These are phyloP conservation scores for Apiospora pterosperma DNA, from an alignment of 2,329 filamentous ascomycete genomes.

Conservation along the genomic window DNA sequence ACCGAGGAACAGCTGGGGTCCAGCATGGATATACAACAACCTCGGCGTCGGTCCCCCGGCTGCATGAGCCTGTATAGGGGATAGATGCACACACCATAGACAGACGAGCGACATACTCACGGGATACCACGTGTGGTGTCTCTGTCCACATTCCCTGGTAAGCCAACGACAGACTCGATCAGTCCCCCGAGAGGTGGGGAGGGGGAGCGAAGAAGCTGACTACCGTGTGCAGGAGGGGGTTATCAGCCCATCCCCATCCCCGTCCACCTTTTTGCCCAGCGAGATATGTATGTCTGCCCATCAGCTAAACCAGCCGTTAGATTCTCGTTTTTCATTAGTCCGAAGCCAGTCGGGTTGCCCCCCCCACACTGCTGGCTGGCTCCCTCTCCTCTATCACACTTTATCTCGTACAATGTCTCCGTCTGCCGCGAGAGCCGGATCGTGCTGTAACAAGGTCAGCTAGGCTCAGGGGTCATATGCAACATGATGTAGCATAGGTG, in stretches of 20 bases:
- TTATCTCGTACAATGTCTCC: neutral
- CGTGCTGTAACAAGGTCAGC: neutral
- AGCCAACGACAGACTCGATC: neutral
- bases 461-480: neutral
- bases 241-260: neutral
- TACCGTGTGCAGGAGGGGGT: too few relatives aligned
- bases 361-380: neutral
- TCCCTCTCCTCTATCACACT: neutral
- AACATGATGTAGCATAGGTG: neutral
- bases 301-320: neutral
- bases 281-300: neutral
- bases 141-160: neutral
- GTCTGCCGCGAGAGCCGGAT: neutral
- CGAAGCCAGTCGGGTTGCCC: neutral
- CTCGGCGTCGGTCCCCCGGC: neutral
- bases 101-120: neutral
- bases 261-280: neutral
- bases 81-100: neutral
- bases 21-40: neutral
- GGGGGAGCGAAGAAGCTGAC: too few relatives aligned
- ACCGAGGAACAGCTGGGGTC: neutral
- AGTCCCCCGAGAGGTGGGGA: neutral
- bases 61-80: neutral
- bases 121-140: neutral
- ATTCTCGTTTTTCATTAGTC: neutral